Conservation (phyloP, 2,329 filamentous ascomycete species). For the Neonectria ditissima region DNA sequence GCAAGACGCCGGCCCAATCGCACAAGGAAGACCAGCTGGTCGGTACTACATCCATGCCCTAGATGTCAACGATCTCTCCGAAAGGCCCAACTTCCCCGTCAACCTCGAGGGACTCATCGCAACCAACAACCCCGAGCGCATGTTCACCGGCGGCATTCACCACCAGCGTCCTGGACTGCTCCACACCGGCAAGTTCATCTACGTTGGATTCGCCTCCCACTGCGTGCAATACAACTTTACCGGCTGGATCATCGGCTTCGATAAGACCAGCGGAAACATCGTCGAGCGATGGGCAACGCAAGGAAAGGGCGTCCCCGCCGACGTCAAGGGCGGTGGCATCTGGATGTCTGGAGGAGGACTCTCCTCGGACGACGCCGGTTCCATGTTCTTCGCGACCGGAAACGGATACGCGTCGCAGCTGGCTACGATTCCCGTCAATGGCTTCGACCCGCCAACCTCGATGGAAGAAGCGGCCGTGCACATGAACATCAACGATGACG, state of each 20-base stretch:
- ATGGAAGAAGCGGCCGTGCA: slow-evolving; percentile 60
- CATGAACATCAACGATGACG: slow-evolving; percentile 55
- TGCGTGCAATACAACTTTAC: slow-evolving; percentile 69
- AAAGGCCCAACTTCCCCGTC: slow-evolving; percentile 59
- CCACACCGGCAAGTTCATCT: slow-evolving; percentile 59
- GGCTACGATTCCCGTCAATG: slow-evolving; percentile 52
- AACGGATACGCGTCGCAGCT: slow-evolving; percentile 57
- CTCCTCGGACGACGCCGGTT: slow-evolving; percentile 53
- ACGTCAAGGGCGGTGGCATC: slow-evolving; percentile 57
- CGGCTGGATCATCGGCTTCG: slow-evolving; percentile 62
- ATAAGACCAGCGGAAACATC: slow-evolving; percentile 54
- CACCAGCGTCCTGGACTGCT: slow-evolving; percentile 63
- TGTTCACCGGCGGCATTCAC: slow-evolving; percentile 64
- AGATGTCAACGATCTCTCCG: slow-evolving; percentile 53
- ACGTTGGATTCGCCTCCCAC: slow-evolving; percentile 66
- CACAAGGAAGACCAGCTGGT: slow-evolving; percentile 50
- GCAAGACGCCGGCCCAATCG: slow-evolving; percentile 44
- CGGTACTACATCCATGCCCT: slow-evolving; percentile 54
- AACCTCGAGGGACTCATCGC: slow-evolving; percentile 59
- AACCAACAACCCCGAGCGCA: slow-evolving; percentile 60
- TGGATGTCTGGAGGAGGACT: slow-evolving; percentile 57
- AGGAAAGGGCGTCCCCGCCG: slow-evolving; percentile 52
- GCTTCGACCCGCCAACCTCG: slow-evolving; percentile 53
- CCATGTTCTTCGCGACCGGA: slow-evolving; percentile 54
- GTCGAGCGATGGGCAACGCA: slow-evolving; percentile 57